Evolutionary conservation across 2,329 filamentous ascomycete species (phyloP).

Genomic region (Paecilomyces variotii): DNA sequence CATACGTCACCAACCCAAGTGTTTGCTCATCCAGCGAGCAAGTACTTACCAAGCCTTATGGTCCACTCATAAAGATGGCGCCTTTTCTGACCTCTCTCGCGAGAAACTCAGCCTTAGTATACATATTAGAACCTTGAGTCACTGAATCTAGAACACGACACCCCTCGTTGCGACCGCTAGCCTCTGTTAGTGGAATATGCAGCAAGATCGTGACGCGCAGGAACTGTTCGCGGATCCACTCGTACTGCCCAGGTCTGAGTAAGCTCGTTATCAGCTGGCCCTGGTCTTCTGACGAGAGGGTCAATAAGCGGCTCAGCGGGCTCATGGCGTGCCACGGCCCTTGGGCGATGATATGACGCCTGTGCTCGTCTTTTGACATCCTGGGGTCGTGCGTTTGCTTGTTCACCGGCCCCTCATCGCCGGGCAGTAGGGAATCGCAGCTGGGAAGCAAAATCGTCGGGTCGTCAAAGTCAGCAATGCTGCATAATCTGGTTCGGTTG

Average conservation of each 20-base stretch:
- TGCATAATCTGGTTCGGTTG: conserved; percentile 9
- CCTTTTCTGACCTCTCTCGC: background rate
- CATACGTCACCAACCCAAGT: too few relatives aligned
- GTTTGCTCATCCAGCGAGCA: background rate
- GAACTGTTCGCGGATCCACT: background rate
- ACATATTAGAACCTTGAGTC: background rate
- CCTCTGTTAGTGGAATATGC: background rate
- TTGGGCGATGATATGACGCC: background rate
- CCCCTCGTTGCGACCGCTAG: background rate
- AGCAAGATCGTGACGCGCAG: background rate
- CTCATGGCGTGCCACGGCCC: background rate
- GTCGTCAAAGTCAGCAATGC: conserved; percentile 8
- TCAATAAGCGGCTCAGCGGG: background rate
- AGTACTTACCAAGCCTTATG: background rate
- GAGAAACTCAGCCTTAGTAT: background rate
- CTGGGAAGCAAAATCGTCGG: background rate
- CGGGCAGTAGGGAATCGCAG: background rate
- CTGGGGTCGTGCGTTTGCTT: background rate
- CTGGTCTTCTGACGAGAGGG: background rate
- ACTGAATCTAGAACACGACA: background rate
- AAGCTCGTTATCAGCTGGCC: background rate
- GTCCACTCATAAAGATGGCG: background rate
- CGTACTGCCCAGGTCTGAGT: background rate
- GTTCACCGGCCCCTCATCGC: background rate
- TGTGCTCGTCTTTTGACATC: background rate